These are phyloP conservation scores for Akanthomyces dipterigenus DNA, from an alignment of 2,329 filamentous ascomycete species.

Conservation along the genomic window DNA sequence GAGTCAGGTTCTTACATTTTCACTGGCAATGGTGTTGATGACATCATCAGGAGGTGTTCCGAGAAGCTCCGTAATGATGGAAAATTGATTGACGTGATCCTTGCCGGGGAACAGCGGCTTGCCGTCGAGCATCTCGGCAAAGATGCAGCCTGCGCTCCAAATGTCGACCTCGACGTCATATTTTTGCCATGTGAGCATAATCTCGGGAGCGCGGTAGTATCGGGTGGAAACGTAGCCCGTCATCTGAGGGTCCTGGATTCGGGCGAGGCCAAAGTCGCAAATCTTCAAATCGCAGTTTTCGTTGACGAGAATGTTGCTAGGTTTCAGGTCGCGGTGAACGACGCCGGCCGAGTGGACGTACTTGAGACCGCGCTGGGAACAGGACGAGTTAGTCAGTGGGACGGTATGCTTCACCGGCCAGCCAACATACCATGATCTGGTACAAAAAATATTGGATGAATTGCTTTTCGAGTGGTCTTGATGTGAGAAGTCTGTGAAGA, in stretches of 20 bases:
- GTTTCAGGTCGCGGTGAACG: constrained; percentile 95
- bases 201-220: constrained; percentile 98
- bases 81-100: constrained; percentile 99
- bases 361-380: constrained; percentile 78
- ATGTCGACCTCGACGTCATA: constrained; percentile 99
- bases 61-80: constrained; percentile 95
- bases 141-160: constrained; percentile 98
- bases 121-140: constrained; percentile 98
- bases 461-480: constrained; percentile 93
- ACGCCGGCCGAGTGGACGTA: constrained; percentile 98
- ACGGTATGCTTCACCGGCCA: not conserved
- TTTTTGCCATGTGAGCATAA: constrained; percentile 99
- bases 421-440: constrained; percentile 77
- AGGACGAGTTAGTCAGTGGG: not conserved
- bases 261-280: constrained; percentile 94
- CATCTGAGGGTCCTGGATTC: constrained; percentile 99
- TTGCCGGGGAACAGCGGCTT: constrained; percentile 98
- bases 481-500: constrained; percentile 89
- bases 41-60: constrained; percentile 97
- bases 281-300: constrained; percentile 99
- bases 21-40: constrained; percentile 96
- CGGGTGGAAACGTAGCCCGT: constrained; percentile 97
- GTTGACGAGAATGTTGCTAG: constrained; percentile 98
- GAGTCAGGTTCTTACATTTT: constrained; percentile 63
- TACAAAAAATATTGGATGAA: constrained; percentile 99